Conservation (phyloP, 2,329 filamentous ascomycete genomes). For the Tolypocladium ophioglossoides region DNA sequence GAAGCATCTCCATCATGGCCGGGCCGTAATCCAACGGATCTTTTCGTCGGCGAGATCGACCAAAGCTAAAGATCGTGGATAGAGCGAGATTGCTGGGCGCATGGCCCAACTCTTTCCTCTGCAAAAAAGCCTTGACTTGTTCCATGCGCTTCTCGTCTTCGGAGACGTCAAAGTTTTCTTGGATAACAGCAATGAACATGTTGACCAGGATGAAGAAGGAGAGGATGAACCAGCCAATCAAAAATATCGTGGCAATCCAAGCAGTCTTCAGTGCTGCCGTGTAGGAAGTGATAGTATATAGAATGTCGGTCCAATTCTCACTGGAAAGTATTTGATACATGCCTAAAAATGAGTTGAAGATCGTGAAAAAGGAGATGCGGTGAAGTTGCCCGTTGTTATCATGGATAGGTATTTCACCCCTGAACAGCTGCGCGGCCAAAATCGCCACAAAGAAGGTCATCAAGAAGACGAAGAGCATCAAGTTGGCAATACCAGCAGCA, state of each 20-base stretch:
- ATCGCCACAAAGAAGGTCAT: constrained; percentile 92
- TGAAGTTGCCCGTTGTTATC: constrained; percentile 51
- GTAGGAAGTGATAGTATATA: constrained; percentile 71
- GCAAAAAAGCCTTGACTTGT: constrained; percentile 89
- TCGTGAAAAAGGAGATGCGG: constrained; percentile 71
- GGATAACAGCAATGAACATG: constrained; percentile 99
- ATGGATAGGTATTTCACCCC: constrained; percentile 66
- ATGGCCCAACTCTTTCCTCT: constrained; percentile 74
- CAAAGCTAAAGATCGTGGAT: constrained; percentile 56
- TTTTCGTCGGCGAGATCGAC: constrained; percentile 47
- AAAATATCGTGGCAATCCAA: constrained; percentile 86
- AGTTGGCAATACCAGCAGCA: constrained; percentile 79
- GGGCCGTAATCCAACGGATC: constrained; percentile 89
- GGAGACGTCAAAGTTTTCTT: constrained; percentile 97
- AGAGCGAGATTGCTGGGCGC: constrained; percentile 66
- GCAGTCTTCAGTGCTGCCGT: constrained; percentile 58
- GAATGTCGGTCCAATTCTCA: constrained; percentile 85
- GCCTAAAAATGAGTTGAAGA: constrained; percentile 91
- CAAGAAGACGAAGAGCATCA: constrained; percentile 93
- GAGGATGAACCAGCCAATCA: constrained; percentile 93
- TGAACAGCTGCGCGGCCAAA: constrained; percentile 85
- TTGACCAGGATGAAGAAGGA: constrained; percentile 94
- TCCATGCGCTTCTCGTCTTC: constrained; percentile 96
- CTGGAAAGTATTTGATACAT: constrained; percentile 98
- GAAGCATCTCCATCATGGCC: constrained; percentile 87